Base-by-base conservation (phyloP, 2,329 filamentous ascomycete species). In the Aspergillus cejpii region DNA sequence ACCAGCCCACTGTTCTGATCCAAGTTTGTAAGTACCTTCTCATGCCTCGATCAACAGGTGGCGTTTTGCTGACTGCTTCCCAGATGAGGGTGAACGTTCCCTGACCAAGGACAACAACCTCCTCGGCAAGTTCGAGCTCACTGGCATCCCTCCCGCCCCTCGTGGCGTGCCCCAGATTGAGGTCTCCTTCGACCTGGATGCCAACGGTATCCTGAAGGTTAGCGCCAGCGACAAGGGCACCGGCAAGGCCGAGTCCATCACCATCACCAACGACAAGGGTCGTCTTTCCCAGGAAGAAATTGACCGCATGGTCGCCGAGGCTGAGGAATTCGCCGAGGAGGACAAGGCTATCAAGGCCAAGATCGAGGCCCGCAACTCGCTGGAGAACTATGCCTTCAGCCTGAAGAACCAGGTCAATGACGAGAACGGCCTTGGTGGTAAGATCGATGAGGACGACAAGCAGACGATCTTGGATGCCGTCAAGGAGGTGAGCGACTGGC, bases 391-490 rank as follows among this genome's bases (percentile, higher is more conserved):
- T 75, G 89, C 89, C 59, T 97, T 94, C 82, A 91, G 80, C 77
- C 78, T 98, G 61, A 97, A 97, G 87, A 97, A 95, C 85, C 92
- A 97, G 79, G 84, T 89, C 76, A 91, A 90, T 70, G 92, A 98
- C 55, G 86, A 94, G 60, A 89, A 96, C 54, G 92, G 91, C 70
- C 87, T 97, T 50, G 91, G 91, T 72, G 88, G 90, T 75, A 96
- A 97, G 87, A 92, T 98, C 63, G 87, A 92, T 53, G 91, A 95
- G 43, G 91, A 97, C 61, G 92, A 98, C 75, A 97, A 97, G 86
- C 90, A 97, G 74, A 83, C 88, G 61, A 82, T 98, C 60, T 75
- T 94, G 55, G 90, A 96, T 57, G 92, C 92, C 53, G 83, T 98
- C 75, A 97, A 97, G 85, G 92, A 98, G 77, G 77, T 88, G 53